Evolutionary conservation across 2,329 filamentous ascomycete genomes (phyloP).

Genomic region (Xylariaceae sp.): DNA sequence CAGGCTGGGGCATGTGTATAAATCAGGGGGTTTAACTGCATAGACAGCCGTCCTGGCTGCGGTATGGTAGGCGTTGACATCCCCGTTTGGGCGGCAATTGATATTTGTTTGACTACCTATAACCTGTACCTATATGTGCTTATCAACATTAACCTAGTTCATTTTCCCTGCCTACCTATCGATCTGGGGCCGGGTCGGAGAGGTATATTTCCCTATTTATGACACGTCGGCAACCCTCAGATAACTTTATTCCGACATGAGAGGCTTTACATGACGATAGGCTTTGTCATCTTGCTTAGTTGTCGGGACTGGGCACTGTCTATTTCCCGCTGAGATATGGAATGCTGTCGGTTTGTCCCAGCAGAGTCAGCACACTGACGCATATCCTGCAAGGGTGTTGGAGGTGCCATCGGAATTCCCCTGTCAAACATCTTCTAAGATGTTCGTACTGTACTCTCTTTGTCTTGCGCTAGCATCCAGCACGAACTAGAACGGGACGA

Average conservation of each 20-base stretch:
- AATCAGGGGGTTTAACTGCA: conserved; percentile 43
- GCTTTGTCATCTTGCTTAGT: too few species aligned
- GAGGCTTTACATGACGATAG: too few species aligned
- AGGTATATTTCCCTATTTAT: too few species aligned
- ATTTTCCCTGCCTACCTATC: neutral
- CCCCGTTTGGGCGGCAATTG: conserved; percentile 25
- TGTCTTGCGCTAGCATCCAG: conserved; percentile 16
- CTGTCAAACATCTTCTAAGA: too few species aligned
- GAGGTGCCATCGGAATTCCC: too few species aligned
- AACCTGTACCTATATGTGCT: conserved; percentile 10
- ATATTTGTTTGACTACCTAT: conserved; percentile 20
- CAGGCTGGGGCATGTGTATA: conserved; percentile 44
- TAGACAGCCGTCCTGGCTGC: conserved; percentile 34
- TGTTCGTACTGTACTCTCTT: too few species aligned
- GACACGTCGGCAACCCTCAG: neutral
- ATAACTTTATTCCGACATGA: too few species aligned
- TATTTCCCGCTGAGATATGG: too few species aligned
- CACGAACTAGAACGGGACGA: conserved; percentile 33
- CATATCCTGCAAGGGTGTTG: too few species aligned
- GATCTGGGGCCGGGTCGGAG: neutral
- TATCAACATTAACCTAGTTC: neutral
- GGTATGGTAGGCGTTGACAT: conserved; percentile 32
- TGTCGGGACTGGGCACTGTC: too few species aligned
- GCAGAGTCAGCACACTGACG: too few species aligned
- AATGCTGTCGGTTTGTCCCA: too few species aligned